Base-by-base conservation (phyloP, 2,329 filamentous ascomycete species). In the Arthrocladium fulminans region DNA sequence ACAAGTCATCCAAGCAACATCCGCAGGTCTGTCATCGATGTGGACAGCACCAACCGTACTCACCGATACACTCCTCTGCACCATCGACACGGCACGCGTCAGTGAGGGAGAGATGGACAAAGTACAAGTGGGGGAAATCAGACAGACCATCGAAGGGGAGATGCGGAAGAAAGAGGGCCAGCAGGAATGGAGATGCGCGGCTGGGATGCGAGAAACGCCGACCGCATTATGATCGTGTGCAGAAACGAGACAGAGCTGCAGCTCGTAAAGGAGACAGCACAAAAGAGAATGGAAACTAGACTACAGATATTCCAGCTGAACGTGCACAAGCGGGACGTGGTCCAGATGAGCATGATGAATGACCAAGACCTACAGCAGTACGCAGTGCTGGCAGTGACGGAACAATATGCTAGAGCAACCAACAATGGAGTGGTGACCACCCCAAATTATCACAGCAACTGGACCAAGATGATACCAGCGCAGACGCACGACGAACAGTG, bases 381-480 rank as follows among this genome's bases (percentile, higher is more conserved):
- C 7, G 27, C 27, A 13, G 27, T 29, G 7, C 27, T 29, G 13
- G 27, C 27, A 13, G 13, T 29, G 7, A 7, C 7, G 27, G 27
- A 29, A 29, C 27, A 7, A 7, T 13, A 29, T 29, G 27, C 27
- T 7, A 7, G 27, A 13, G 13, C 7, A 29, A 29, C 13, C 27
- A 22, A 54, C 34, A 48, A 49, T 46, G 41, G 51, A 48, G 50
- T 59, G 30, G 53, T 59, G 45, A 56, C 52, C 20, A 55, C 51
- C 35, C 55, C 46, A 37, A 57, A 57, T 34, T 51, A 46, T 54
- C 48, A 58, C 52, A 40, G 58, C 32, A 59, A 54, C 49, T 59
- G 44, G 52, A 58, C 45, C 15, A 58, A 58, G 47, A 58, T 56
- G 40, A 47, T 56, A 22, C 52, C 49, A 27, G 55, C 46, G 15